These are phyloP conservation scores for Phaseolus coccineus DNA, from an alignment of 331 rosid species.

Conservation along the genomic window DNA sequence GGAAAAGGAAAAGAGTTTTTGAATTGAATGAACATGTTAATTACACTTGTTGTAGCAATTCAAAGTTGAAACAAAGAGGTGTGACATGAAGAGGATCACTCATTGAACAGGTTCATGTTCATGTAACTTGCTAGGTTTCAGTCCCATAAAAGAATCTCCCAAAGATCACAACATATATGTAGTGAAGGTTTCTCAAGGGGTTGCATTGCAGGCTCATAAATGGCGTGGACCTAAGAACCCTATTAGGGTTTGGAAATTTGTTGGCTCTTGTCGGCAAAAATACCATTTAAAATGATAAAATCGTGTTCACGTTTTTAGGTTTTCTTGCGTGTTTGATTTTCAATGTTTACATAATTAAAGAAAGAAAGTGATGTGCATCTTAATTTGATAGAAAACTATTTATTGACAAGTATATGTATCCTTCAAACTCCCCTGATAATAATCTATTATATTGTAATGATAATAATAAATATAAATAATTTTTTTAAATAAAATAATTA, in stretches of 20 bases:
- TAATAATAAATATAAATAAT: too few relatives aligned
- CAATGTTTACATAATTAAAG: neutral
- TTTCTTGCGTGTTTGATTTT: slow-evolving; percentile 13
- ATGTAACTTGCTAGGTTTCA: neutral
- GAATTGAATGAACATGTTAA: neutral
- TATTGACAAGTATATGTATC: too few relatives aligned
- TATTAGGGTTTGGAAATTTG: slow-evolving; percentile 20
- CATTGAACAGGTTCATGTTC: slow-evolving; percentile 16
- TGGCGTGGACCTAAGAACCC: slow-evolving; percentile 6
- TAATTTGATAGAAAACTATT: too few relatives aligned
- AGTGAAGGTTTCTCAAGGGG: neutral
- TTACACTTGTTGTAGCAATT: neutral
- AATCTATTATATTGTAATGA: too few relatives aligned
- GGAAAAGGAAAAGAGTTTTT: neutral
- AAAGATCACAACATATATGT: neutral
- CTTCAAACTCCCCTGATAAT: too few relatives aligned
- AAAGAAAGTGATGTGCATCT: too few relatives aligned
- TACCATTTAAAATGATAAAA: slow-evolving; percentile 21
- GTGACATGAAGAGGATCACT: neutral
- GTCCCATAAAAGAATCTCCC: slow-evolving; percentile 18
- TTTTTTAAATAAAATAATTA: too few relatives aligned
- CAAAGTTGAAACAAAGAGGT: slow-evolving; percentile 4
- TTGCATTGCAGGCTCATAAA: neutral
- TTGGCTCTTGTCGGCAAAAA: slow-evolving; percentile 23
- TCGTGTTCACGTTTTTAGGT: neutral